A percentile compares a stretch with the other conserved stretches of the same genome.
Evolutionary conservation across 2,329 filamentous ascomycete genomes (phyloP).

Genomic region (Fusarium denticulatum): DNA sequence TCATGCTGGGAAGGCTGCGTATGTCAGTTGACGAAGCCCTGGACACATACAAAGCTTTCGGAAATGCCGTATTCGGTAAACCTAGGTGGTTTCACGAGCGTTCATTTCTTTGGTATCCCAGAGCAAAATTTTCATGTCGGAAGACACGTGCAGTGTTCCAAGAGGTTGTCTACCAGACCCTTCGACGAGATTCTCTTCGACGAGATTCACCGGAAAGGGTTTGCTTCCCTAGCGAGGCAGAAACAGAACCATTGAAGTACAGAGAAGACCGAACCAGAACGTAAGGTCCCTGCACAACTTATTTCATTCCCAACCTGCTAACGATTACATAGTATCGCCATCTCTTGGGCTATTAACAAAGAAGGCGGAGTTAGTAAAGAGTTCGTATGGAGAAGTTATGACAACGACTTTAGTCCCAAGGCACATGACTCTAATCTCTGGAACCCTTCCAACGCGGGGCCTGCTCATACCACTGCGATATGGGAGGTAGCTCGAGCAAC

Average conservation of each 20-base stretch:
- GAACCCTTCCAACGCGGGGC: background rate
- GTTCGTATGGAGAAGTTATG: background rate
- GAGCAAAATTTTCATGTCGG: background rate
- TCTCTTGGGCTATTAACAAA: background rate
- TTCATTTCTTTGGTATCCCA: background rate
- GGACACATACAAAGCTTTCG: fast-evolving
- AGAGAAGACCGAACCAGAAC: background rate
- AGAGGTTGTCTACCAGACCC: fast-evolving
- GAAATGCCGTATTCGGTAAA: background rate
- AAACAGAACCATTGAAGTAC: fast-evolving
- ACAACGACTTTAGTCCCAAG: background rate
- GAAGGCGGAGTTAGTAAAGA: background rate
- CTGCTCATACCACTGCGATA: fast-evolving
- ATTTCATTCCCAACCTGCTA: background rate
- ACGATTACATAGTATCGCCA: background rate
- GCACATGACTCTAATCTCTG: background rate
- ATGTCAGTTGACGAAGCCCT: background rate
- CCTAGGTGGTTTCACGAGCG: constrained; percentile 8
- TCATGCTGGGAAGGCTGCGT: background rate
- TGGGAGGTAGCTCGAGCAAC: constrained; percentile 12
- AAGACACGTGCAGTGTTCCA: background rate
- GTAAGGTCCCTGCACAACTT: background rate
- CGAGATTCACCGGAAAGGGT: background rate
- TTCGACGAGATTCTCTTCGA: background rate
- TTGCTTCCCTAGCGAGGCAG: fast-evolving